These are phyloP conservation scores for Teratosphaeria gauchensis DNA, from an alignment of 2,329 filamentous ascomycete genomes.

Conservation along the genomic window DNA sequence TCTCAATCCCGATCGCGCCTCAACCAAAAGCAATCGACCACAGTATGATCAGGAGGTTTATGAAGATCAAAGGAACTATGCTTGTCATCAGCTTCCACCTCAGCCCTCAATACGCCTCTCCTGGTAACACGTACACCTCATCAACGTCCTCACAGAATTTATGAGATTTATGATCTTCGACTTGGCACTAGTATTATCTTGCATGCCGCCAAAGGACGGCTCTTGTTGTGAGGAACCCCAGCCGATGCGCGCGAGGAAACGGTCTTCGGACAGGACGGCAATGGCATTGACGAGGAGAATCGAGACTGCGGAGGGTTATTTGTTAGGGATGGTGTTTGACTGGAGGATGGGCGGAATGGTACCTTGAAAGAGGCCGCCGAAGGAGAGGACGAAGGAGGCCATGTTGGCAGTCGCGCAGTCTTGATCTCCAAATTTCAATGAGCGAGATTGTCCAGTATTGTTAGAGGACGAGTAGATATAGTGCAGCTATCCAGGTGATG, in stretches of 20 bases:
- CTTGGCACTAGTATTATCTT: constrained; percentile 69
- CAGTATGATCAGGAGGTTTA: constrained; percentile 73
- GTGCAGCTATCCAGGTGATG: background rate
- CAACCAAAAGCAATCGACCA: constrained; percentile 35
- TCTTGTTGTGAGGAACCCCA: constrained; percentile 59
- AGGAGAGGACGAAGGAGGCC: constrained; percentile 52
- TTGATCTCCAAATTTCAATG: no score
- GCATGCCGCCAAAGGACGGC: constrained; percentile 63
- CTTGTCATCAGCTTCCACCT: constrained; percentile 4
- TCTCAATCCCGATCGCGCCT: constrained; percentile 2
- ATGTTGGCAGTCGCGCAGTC: constrained; percentile 6
- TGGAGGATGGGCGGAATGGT: constrained; percentile 11
- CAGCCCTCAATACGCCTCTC: background rate
- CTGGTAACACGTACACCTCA: constrained; percentile 62
- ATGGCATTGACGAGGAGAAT: constrained; percentile 89
- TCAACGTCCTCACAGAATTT: constrained; percentile 78
- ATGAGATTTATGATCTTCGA: constrained; percentile 83
- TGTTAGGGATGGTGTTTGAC: constrained; percentile 1
- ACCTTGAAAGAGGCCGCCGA: constrained; percentile 68
- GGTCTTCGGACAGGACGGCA: constrained; percentile 87
- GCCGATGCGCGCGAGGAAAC: constrained; percentile 82
- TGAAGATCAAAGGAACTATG: constrained; percentile 73
- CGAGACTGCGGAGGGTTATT: constrained; percentile 25
- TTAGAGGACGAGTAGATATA: no score
- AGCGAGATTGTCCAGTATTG: no score